Percentiles rank a stretch among this genome's conserved stretches.
Conservation (phyloP, 176 grass and related monocot species). For the Bromus sterilis region DNA sequence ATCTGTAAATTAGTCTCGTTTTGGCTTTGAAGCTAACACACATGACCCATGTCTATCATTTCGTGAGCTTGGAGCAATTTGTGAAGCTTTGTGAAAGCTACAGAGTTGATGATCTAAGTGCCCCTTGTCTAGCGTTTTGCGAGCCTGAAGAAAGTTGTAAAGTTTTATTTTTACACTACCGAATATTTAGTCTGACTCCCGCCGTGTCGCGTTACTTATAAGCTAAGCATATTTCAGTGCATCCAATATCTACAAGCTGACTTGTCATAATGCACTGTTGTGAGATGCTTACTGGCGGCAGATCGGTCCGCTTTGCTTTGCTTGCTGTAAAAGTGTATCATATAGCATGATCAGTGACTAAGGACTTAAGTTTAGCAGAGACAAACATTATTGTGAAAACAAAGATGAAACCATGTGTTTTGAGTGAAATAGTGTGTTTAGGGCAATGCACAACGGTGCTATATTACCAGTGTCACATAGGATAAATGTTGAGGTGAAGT, state of each 20-base stretch:
- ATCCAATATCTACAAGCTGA: background rate
- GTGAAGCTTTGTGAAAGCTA: constrained; percentile 15
- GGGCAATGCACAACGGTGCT: too few species aligned
- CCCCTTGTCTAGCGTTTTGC: background rate
- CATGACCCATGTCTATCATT: constrained; percentile 1
- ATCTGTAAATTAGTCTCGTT: constrained; percentile 34
- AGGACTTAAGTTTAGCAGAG: background rate
- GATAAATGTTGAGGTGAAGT: too few species aligned
- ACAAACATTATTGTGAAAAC: background rate
- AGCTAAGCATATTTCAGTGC: background rate
- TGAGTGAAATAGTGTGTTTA: too few species aligned
- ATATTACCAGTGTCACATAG: too few species aligned
- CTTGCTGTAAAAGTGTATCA: background rate
- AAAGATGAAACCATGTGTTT: background rate
- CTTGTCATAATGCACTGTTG: background rate
- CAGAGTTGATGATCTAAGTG: constrained; percentile 9
- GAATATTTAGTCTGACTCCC: background rate
- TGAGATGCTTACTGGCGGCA: background rate
- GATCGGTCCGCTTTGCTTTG: background rate
- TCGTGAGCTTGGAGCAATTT: constrained; percentile 18
- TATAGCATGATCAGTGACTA: too few species aligned
- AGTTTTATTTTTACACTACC: background rate
- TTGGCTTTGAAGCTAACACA: background rate
- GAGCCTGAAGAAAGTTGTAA: constrained; percentile 6
- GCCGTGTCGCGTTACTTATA: background rate